These are phyloP conservation scores for Physcomitrium patens DNA, from an alignment of 225 moss, liverwort and hornwort genomes.

Conservation along the genomic window DNA sequence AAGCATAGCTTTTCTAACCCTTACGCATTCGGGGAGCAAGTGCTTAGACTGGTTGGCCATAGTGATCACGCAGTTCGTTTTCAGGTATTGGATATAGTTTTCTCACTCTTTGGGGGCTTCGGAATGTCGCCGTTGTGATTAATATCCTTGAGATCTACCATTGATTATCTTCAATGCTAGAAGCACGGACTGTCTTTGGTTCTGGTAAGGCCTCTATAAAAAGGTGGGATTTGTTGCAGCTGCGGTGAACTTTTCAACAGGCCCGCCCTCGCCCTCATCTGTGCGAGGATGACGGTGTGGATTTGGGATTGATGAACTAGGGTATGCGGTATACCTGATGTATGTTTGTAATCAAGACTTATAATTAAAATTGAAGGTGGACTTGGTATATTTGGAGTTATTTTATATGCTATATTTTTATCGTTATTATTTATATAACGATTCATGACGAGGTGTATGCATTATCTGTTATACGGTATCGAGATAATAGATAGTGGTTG, in stretches of 20 bases:
- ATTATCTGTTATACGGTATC: no score
- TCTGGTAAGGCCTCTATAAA: slow-evolving; percentile 15
- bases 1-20: slow-evolving; percentile 36
- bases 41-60: slow-evolving; percentile 29
- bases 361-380: slow-evolving; percentile 30
- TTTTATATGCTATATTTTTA: not conserved
- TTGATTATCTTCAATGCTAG: slow-evolving; percentile 22
- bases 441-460: no score
- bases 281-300: slow-evolving; percentile 30
- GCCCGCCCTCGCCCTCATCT: slow-evolving; percentile 14
- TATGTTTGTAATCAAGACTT: slow-evolving; percentile 41
- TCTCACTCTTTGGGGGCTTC: slow-evolving; percentile 22
- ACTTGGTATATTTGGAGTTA: slow-evolving; percentile 9
- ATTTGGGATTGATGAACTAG: slow-evolving; percentile 34
- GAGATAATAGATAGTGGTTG: no score
- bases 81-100: slow-evolving; percentile 32
- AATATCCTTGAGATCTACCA: slow-evolving; percentile 24
- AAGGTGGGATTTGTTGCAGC: slow-evolving; percentile 38
- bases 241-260: slow-evolving; percentile 24
- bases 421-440: not conserved
- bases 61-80: slow-evolving; percentile 30
- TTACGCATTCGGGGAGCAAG: slow-evolving; percentile 35
- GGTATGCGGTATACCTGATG: slow-evolving; percentile 40
- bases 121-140: slow-evolving; percentile 35
- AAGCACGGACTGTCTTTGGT: slow-evolving; percentile 10